Evolutionary conservation across 148 eudicot species (phyloP), one percentile per base, ranked within the genome.

Genomic region (Camellia granthamiana): DNA sequence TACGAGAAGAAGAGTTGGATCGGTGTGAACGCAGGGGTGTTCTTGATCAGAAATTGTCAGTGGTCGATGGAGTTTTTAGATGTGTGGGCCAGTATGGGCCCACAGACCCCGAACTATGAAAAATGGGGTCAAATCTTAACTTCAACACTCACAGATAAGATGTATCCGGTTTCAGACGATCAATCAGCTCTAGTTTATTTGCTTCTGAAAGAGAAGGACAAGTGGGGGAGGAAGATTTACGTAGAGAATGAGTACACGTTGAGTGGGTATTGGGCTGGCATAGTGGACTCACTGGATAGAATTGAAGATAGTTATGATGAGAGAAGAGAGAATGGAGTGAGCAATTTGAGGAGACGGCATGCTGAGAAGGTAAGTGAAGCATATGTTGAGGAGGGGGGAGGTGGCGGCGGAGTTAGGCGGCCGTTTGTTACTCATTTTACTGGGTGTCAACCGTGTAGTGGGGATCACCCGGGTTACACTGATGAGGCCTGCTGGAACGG

Each of bases 361-460:
- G 95, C 94, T 3, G 99, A 96, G 91, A 88, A 83, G 80, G 90
- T 83, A 74, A 63, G 90, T 84, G 90, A 76, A 54, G 60, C 71
- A 78, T 43, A 84, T 46, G 68, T 85, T 18, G 59, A 73, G 69
- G 86, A 80, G 0, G 82, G 80, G 0, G 88, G 89, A 3, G 92
- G 87, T 0, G 77, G 75, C 30, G 86, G 68, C 18, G 83, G 87
- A 19, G 79, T 81, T 84, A 81, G 91, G 52, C 77, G 98, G 60
- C 98, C 99, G 43, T 95, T 95, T 79, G 82, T 95, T 8, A 95
- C 97, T 3, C 98, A 95, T 75, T 95, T 95, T 52, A 92, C 98
- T 2, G 98, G 98, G 47, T 95, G 98, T 78, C 93, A 95, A 75
- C 98, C 92, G 2, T 95, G 98, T 47, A 93, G 88, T 65, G 98